Evolutionary conservation across 352 stramenopile genomes (phyloP).

Genomic region (Pythium brassicae): DNA sequence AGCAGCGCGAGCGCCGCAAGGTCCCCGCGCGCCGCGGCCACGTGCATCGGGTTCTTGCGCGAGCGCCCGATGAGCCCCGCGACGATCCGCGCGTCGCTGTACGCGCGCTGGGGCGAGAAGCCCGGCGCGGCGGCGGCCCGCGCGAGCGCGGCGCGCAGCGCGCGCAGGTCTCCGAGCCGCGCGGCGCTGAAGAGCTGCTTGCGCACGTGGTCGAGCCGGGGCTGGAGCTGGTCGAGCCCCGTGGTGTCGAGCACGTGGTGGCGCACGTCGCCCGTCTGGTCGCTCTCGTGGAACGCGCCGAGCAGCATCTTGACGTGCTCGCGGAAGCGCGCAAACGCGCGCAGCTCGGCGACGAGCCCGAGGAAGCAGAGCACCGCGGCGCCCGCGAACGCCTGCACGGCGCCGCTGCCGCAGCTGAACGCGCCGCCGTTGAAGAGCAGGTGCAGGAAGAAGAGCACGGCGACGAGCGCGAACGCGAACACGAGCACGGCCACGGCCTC

Average conservation of each 20-base stretch:
- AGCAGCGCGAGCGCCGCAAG: conserved; percentile 62
- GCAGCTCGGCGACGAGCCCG: conserved; percentile 57
- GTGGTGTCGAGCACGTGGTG: conserved; percentile 56
- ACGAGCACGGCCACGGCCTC: conserved; percentile 55
- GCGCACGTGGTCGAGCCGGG: conserved; percentile 44
- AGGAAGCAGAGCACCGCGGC: conserved; percentile 53
- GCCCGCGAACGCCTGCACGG: conserved; percentile 53
- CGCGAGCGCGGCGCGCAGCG: conserved; percentile 58
- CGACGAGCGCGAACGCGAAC: conserved; percentile 47
- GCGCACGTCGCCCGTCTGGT: conserved; percentile 70
- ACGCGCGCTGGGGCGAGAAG: too few relatives aligned
- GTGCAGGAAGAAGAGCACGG: conserved; percentile 71
- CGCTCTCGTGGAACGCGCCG: conserved; percentile 74
- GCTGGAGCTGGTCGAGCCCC: conserved; percentile 51
- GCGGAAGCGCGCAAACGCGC: conserved; percentile 70
- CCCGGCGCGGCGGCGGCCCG: conserved; percentile 40
- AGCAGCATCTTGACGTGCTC: conserved; percentile 85
- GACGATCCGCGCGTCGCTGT: conserved; percentile 41
- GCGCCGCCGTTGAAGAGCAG: conserved; percentile 80
- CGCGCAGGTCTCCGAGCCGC: conserved; percentile 53
- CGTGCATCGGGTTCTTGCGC: conserved; percentile 76
- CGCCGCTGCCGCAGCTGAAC: conserved; percentile 42
- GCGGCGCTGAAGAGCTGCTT: conserved; percentile 75
- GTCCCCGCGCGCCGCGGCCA: conserved; percentile 73
- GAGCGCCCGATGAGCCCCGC: conserved; percentile 57